phyloP scores from a whole-genome alignment of 2,329 filamentous ascomycete species.

The Dryadomyces quercivorus region DNA sequence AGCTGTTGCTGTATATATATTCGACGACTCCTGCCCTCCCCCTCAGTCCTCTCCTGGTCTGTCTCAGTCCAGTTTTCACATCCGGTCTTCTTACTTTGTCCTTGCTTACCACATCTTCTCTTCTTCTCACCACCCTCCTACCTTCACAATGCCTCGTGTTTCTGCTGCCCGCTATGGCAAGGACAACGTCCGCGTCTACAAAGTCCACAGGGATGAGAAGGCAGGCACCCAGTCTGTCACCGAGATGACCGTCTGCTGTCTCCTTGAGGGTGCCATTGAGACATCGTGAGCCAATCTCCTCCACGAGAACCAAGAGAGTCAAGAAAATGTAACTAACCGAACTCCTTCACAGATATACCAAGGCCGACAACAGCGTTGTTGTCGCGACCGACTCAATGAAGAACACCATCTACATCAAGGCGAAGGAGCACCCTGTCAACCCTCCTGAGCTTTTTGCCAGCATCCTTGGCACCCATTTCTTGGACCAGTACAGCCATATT shows the following conservation, averaged over 20 bases:
- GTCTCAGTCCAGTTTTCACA: too few relatives aligned
- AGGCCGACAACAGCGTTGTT: slow-evolving; percentile 86
- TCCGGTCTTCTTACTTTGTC: neutral
- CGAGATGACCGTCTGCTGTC: slow-evolving; percentile 88
- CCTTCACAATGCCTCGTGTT: slow-evolving; percentile 37
- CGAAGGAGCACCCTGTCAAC: slow-evolving; percentile 84
- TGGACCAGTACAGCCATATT: slow-evolving; percentile 81
- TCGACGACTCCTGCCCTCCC: too few relatives aligned
- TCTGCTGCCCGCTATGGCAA: slow-evolving; percentile 70
- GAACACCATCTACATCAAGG: slow-evolving; percentile 91
- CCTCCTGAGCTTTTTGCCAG: slow-evolving; percentile 87
- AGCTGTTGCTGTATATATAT: neutral
- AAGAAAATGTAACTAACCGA: neutral
- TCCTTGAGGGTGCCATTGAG: slow-evolving; percentile 88
- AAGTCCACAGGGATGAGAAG: slow-evolving; percentile 70
- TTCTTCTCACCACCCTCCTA: neutral
- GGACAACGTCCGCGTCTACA: slow-evolving; percentile 97
- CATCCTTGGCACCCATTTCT: slow-evolving; percentile 77
- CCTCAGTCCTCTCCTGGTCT: too few relatives aligned
- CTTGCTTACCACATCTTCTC: neutral
- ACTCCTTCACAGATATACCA: slow-evolving; percentile 56
- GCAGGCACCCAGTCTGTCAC: slow-evolving; percentile 74
- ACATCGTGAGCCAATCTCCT: slow-evolving; percentile 45
- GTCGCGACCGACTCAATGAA: slow-evolving; percentile 98
- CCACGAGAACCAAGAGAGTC: neutral